A percentile compares a stretch with the other conserved stretches of the same genome.
phyloP scores from a whole-genome alignment of 805 yeast genomes.

The Candida methanosorbosa region DNA sequence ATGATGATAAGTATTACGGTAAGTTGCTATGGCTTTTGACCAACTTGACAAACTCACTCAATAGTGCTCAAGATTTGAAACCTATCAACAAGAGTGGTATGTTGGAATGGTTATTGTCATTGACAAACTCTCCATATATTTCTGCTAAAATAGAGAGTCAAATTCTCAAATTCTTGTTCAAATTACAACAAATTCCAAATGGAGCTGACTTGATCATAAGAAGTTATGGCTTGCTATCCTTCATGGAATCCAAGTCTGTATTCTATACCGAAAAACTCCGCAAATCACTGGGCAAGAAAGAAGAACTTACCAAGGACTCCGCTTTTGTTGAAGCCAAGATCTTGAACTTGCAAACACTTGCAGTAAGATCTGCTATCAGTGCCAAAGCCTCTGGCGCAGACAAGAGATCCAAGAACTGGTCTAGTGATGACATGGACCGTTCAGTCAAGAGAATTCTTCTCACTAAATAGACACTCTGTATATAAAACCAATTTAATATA shows the following conservation, averaged over 20 bases:
- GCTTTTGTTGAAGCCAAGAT: slow-evolving; percentile 22
- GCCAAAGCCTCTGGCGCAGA: slow-evolving; percentile 26
- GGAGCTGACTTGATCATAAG: slow-evolving; percentile 54
- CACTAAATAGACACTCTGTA: no score
- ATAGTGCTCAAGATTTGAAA: slow-evolving; percentile 41
- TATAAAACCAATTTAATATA: no score
- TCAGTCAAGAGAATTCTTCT: slow-evolving; percentile 34
- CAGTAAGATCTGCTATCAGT: slow-evolving; percentile 33
- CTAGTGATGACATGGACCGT: slow-evolving; percentile 37
- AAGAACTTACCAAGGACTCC: slow-evolving; percentile 5
- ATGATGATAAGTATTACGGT: slow-evolving; percentile 42
- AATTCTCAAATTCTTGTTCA: slow-evolving; percentile 34
- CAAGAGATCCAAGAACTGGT: slow-evolving; percentile 59
- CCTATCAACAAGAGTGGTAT: slow-evolving; percentile 44
- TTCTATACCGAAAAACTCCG: not conserved
- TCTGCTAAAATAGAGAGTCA: slow-evolving; percentile 29
- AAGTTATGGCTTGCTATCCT: slow-evolving; percentile 40
- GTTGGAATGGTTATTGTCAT: slow-evolving; percentile 59
- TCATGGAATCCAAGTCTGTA: slow-evolving; percentile 22
- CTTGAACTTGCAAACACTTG: slow-evolving; percentile 37
- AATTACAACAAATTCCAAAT: slow-evolving; percentile 42
- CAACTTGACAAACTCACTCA: slow-evolving; percentile 37
- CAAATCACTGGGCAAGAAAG: not conserved
- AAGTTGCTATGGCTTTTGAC: slow-evolving; percentile 62
- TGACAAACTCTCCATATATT: slow-evolving; percentile 43